Percentiles rank a stretch among this genome's conserved stretches.
These are phyloP conservation scores for Pezicula carpinea DNA, from an alignment of 2,329 filamentous ascomycete genomes.

Conservation along the genomic window DNA sequence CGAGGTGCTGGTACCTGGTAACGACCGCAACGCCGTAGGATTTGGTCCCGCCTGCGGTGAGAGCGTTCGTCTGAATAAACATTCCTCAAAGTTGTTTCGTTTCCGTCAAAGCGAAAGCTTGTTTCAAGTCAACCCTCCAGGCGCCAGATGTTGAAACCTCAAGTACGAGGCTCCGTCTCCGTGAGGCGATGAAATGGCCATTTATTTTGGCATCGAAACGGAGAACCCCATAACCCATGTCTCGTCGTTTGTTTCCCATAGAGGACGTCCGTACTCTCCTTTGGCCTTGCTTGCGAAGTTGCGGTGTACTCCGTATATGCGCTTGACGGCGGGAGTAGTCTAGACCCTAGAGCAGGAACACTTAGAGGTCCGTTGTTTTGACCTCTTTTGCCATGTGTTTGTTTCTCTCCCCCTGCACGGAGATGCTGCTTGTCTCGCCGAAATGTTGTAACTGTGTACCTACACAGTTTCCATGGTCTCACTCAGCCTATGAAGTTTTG, in stretches of 20 bases:
- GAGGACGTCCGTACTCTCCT: neutral
- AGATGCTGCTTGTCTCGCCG: too few relatives aligned
- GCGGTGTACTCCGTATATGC: neutral
- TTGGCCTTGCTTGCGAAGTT: neutral
- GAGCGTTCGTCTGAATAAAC: constrained; percentile 2
- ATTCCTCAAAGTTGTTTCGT: neutral
- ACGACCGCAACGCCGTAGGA: too few relatives aligned
- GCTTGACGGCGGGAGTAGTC: neutral
- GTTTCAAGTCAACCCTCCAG: too few relatives aligned
- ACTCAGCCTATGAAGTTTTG: too few relatives aligned
- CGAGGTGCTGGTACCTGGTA: neutral
- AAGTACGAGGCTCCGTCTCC: neutral
- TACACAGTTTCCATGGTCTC: too few relatives aligned
- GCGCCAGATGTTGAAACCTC: neutral
- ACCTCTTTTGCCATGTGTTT: neutral
- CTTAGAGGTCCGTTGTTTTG: neutral
- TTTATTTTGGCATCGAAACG: neutral
- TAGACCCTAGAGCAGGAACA: neutral
- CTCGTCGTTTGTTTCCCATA: neutral
- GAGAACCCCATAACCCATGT: neutral
- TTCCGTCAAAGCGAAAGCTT: constrained; percentile 2
- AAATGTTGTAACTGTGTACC: too few relatives aligned
- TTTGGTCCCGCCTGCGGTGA: neutral
- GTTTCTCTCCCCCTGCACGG: neutral
- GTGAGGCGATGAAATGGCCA: neutral